Evolutionary conservation across 73 alveolate species (phyloP).

Genomic region (Breviolum minutum): DNA sequence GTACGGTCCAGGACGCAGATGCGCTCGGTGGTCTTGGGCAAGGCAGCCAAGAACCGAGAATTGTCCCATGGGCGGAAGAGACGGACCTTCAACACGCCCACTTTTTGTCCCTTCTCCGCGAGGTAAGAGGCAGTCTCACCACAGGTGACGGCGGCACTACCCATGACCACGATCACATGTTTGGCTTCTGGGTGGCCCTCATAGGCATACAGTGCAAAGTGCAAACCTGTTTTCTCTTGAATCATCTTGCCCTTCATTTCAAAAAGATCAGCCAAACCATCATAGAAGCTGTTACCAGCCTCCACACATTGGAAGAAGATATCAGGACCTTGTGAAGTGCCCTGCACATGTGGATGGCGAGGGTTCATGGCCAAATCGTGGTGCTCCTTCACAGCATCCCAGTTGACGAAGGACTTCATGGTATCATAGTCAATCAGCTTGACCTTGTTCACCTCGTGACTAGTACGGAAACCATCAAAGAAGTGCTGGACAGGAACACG

Average conservation of each 20-base stretch:
- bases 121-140: slow-evolving; percentile 52
- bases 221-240: slow-evolving; percentile 47
- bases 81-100: slow-evolving; percentile 70
- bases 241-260: slow-evolving; percentile 45
- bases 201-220: slow-evolving; percentile 59
- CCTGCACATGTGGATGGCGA: slow-evolving; percentile 79
- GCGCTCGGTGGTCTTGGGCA: slow-evolving; percentile 68
- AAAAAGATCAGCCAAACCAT: slow-evolving; percentile 53
- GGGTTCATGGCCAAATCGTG: slow-evolving; percentile 79
- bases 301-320: slow-evolving; percentile 93
- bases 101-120: slow-evolving; percentile 40
- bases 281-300: slow-evolving; percentile 85
- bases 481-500: slow-evolving; percentile 84
- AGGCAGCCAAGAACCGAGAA: slow-evolving; percentile 44
- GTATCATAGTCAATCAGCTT: slow-evolving; percentile 33
- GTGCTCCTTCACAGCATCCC: slow-evolving; percentile 61
- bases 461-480: slow-evolving; percentile 91
- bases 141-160: slow-evolving; percentile 87
- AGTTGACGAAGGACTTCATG: slow-evolving; percentile 41
- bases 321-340: slow-evolving; percentile 94
- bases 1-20: slow-evolving; percentile 94
- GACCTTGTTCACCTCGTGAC: slow-evolving; percentile 71
- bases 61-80: slow-evolving; percentile 95
- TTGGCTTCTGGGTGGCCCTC: slow-evolving; percentile 88
- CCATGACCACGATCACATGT: slow-evolving; percentile 74